phyloP scores from a whole-genome alignment of 2,329 filamentous ascomycete species.

The Leptosphaerulina australis region DNA sequence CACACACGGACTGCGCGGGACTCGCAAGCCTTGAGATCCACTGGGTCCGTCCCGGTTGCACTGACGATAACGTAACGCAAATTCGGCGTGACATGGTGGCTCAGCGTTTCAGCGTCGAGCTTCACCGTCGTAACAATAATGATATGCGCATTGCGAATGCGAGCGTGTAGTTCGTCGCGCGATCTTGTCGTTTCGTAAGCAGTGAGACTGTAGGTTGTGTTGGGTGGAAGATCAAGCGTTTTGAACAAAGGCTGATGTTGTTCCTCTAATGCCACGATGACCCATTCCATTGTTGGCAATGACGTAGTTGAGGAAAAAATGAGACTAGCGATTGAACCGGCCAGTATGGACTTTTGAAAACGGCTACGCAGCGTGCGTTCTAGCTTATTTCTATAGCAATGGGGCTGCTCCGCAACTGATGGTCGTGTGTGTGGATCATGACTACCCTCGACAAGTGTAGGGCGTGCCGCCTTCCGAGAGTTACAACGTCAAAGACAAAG shows the following conservation, averaged over 20 bases:
- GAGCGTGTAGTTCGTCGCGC: slow-evolving; percentile 44
- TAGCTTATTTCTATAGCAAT: background rate
- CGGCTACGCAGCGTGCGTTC: slow-evolving; percentile 2
- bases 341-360: background rate
- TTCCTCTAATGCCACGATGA: slow-evolving; percentile 56
- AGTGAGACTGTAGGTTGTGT: slow-evolving; percentile 49
- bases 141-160: slow-evolving; percentile 56
- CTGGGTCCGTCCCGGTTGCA: slow-evolving; percentile 56
- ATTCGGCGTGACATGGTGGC: slow-evolving; percentile 47
- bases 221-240: slow-evolving; percentile 48
- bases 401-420: slow-evolving; percentile 1
- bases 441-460: slow-evolving; percentile 1
- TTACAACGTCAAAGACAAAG: background rate
- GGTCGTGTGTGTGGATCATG: background rate
- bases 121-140: slow-evolving; percentile 51
- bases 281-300: slow-evolving; percentile 48
- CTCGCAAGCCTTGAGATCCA: slow-evolving; percentile 54
- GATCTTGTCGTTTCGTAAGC: slow-evolving; percentile 44
- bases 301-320: slow-evolving; percentile 9
- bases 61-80: slow-evolving; percentile 54
- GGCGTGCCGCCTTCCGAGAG: background rate
- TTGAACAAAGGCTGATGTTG: slow-evolving; percentile 50
- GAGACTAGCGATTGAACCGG: background rate
- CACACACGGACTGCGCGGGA: slow-evolving; percentile 54
- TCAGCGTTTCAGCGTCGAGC: slow-evolving; percentile 51